Percentiles rank a stretch among this genome's conserved stretches.
These are phyloP conservation scores for Lactifluus volemus DNA, from an alignment of 768 basidiomycete genomes.

Conservation along the genomic window DNA sequence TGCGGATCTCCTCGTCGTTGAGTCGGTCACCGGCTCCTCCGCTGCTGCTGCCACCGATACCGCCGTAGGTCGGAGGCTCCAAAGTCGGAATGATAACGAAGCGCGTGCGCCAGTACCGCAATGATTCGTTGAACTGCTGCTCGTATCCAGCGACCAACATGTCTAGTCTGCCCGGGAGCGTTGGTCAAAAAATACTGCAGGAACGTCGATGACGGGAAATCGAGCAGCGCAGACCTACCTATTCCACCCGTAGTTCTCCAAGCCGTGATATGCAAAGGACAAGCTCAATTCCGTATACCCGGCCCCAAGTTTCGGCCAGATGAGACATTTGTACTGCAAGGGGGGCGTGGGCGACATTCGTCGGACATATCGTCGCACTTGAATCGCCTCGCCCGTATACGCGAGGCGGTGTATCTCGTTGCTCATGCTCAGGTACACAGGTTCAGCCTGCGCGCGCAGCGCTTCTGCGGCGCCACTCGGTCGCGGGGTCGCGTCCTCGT, in stretches of 20 bases:
- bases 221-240: constrained; percentile 36
- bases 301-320: constrained; percentile 87
- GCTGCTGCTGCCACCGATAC: constrained; percentile 37
- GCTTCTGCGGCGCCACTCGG: constrained; percentile 61
- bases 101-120: constrained; percentile 90
- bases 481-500: constrained; percentile 44
- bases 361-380: constrained; percentile 79
- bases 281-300: constrained; percentile 78
- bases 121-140: constrained; percentile 66
- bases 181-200: background rate
- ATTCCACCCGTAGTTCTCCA: constrained; percentile 85
- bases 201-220: too few relatives aligned
- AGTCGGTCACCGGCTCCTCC: constrained; percentile 50
- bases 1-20: constrained; percentile 78
- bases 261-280: constrained; percentile 65
- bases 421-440: constrained; percentile 88
- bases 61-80: constrained; percentile 45
- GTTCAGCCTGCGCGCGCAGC: constrained; percentile 48
- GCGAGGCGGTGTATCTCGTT: constrained; percentile 92
- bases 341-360: constrained; percentile 55
- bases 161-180: constrained; percentile 47
- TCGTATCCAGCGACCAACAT: constrained; percentile 83
- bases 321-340: constrained; percentile 77
- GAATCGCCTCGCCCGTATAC: constrained; percentile 85
- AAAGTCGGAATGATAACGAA: constrained; percentile 87